Evolutionary conservation across 192 early-diverging fungal genomes (phyloP).

Genomic region (Backusella westeae): DNA sequence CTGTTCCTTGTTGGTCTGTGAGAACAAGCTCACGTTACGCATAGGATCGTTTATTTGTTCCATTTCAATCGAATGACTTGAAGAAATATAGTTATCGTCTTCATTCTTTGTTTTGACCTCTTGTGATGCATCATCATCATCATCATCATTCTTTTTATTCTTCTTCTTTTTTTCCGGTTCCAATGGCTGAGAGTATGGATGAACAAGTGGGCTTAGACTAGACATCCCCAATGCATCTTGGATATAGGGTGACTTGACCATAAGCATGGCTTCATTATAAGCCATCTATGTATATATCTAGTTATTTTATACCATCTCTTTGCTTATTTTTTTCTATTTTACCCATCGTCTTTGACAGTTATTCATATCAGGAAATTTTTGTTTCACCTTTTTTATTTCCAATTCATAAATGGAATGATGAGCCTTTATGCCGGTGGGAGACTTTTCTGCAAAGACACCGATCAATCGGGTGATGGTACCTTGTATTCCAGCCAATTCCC

Average conservation of each 20-base stretch:
- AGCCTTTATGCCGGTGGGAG: not conserved
- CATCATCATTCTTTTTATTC: not conserved
- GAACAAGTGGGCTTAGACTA: not conserved
- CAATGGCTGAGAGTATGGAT: not conserved
- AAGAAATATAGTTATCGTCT: not conserved
- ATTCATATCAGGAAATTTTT: not conserved
- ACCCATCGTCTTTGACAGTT: slow-evolving; percentile 13
- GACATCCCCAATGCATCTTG: slow-evolving; percentile 6
- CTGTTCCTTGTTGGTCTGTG: not conserved
- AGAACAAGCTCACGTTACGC: not conserved
- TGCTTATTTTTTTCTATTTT: not conserved
- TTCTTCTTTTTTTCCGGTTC: not conserved
- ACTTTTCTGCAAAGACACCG: not conserved
- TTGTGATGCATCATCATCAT: not conserved
- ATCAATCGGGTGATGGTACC: not conserved
- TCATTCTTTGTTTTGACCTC: not conserved
- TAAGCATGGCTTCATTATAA: not conserved
- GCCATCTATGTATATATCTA: not conserved
- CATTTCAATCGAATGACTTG: not conserved
- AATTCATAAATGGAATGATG: slow-evolving; percentile 7
- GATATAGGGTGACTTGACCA: not conserved
- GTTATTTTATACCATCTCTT: not conserved
- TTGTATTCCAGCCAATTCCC: slow-evolving; percentile 4
- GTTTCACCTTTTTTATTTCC: not conserved
- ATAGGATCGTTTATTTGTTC: not conserved